A percentile compares a stretch with the other conserved stretches of the same genome.
Conservation (phyloP, 495 filamentous ascomycete species). For the Pseudoneurospora amorphoporcata region DNA sequence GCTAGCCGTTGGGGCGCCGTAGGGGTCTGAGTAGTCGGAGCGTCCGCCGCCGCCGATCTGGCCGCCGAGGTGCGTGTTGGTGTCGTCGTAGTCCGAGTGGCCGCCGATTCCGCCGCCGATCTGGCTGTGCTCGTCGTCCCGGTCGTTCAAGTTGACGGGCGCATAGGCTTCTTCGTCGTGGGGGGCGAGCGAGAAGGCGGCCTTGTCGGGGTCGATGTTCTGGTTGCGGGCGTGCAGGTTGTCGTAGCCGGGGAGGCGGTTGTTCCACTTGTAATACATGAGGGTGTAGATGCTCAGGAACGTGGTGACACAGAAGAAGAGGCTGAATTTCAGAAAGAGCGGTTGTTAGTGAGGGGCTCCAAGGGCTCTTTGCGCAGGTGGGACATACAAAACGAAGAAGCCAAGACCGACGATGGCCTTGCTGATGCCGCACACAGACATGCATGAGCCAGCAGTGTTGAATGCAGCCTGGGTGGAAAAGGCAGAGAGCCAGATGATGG, state of each 20-base stretch:
- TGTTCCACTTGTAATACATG: slow-evolving; percentile 67
- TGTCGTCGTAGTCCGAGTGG: not conserved
- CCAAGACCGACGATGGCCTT: slow-evolving; percentile 69
- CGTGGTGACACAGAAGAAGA: slow-evolving; percentile 63
- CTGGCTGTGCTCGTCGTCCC: slow-evolving; percentile 24
- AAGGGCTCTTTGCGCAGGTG: not conserved
- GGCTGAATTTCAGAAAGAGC: slow-evolving; percentile 31
- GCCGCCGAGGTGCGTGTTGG: slow-evolving; percentile 4
- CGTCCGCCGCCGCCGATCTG: slow-evolving; percentile 1
- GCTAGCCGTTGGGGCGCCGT: slow-evolving; percentile 11
- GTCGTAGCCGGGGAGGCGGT: slow-evolving; percentile 60
- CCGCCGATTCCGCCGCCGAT: not conserved
- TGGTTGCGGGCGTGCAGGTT: slow-evolving; percentile 37
- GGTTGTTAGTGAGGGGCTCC: not conserved
- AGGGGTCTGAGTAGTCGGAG: slow-evolving; percentile 19
- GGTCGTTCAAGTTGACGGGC: slow-evolving; percentile 34
- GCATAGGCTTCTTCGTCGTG: slow-evolving; percentile 45
- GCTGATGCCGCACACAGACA: slow-evolving; percentile 56
- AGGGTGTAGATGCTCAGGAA: slow-evolving; percentile 69
- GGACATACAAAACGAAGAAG: slow-evolving; percentile 67
- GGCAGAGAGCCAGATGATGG: slow-evolving; percentile 74
- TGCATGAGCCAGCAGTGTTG: slow-evolving; percentile 39
- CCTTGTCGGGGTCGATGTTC: slow-evolving; percentile 49
- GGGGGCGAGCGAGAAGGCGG: slow-evolving; percentile 45
- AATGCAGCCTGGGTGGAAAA: slow-evolving; percentile 69